Conservation (phyloP, 2,329 filamentous ascomycete species). For the Talaromyces atroroseus region DNA sequence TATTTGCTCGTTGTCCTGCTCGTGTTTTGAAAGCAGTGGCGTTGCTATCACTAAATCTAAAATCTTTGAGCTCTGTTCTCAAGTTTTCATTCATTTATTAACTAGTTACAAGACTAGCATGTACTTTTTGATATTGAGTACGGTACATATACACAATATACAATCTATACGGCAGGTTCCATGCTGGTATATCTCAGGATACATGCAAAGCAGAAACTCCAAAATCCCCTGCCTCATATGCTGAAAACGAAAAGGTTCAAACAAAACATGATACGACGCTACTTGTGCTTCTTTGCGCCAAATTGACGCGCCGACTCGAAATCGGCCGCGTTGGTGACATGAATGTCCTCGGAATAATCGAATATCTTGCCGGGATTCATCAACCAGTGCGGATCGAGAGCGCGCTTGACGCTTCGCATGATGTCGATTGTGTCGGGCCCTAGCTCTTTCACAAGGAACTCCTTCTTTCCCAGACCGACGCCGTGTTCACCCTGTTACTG, state of each 20-base stretch:
- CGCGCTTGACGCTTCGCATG: conserved; percentile 78
- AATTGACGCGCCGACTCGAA: conserved; percentile 11
- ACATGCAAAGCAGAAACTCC: neutral
- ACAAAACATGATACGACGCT: neutral
- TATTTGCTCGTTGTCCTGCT: conserved; percentile 63
- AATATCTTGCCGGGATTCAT: conserved; percentile 93
- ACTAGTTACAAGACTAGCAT: conserved; percentile 86
- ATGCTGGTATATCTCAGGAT: neutral
- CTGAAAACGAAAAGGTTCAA: neutral
- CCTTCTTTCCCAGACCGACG: conserved; percentile 81
- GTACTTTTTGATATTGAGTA: too few relatives aligned
- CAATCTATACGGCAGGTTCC: conserved; percentile 41
- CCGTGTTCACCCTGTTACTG: conserved; percentile 64
- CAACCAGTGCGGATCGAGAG: conserved; percentile 79
- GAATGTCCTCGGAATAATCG: conserved; percentile 45
- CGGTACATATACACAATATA: conserved; percentile 95
- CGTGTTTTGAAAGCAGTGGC: conserved; percentile 73
- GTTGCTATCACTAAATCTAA: conserved; percentile 68
- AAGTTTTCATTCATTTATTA: conserved; percentile 95
- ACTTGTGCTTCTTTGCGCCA: conserved; percentile 16
- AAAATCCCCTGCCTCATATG: neutral
- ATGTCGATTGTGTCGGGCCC: conserved; percentile 73
- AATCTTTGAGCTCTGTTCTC: conserved; percentile 95
- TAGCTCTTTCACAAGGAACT: conserved; percentile 70
- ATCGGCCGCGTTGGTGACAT: conserved; percentile 4